phyloP scores from a whole-genome alignment of 2,329 filamentous ascomycete genomes.

The Aureobasidium lini region DNA sequence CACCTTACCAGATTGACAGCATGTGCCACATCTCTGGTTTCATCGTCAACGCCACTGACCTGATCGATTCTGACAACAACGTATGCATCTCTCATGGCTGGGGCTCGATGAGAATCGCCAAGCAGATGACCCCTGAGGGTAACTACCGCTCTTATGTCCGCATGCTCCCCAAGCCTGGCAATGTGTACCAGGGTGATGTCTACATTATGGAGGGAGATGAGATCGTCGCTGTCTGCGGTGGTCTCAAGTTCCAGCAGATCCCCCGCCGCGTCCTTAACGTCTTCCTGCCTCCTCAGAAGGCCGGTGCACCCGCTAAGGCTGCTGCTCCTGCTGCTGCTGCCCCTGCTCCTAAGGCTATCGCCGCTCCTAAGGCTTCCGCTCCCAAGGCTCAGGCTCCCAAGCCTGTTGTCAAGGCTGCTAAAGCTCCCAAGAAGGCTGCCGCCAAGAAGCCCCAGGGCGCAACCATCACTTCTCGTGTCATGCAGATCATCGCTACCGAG shows the following conservation, averaged over 20 bases:
- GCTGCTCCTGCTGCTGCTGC: conserved; percentile 29
- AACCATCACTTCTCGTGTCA: conserved; percentile 47
- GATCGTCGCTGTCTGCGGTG: conserved; percentile 51
- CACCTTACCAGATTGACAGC: conserved; percentile 54
- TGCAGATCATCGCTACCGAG: conserved; percentile 61
- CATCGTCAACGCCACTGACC: conserved; percentile 53
- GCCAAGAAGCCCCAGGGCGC: conserved; percentile 42
- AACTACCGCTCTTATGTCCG: conserved; percentile 55
- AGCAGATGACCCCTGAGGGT: conserved; percentile 43
- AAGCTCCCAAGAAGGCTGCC: conserved; percentile 41
- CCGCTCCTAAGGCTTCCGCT: conserved; percentile 24
- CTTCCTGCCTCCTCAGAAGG: conserved; percentile 55
- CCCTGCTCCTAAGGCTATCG: conserved; percentile 29
- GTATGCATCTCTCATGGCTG: conserved; percentile 58
- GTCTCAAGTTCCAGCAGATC: conserved; percentile 60
- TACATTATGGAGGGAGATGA: conserved; percentile 54
- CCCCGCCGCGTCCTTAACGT: conserved; percentile 60
- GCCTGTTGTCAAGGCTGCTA: conserved; percentile 21
- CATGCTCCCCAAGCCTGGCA: conserved; percentile 50
- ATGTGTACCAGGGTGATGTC: conserved; percentile 52
- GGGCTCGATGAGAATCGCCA: conserved; percentile 51
- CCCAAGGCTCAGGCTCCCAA: conserved; percentile 27
- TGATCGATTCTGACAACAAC: conserved; percentile 51
- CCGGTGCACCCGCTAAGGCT: conserved; percentile 28
- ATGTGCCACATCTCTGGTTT: conserved; percentile 52